Conservation (phyloP, 768 basidiomycete genomes). For the Suillus decipiens region DNA sequence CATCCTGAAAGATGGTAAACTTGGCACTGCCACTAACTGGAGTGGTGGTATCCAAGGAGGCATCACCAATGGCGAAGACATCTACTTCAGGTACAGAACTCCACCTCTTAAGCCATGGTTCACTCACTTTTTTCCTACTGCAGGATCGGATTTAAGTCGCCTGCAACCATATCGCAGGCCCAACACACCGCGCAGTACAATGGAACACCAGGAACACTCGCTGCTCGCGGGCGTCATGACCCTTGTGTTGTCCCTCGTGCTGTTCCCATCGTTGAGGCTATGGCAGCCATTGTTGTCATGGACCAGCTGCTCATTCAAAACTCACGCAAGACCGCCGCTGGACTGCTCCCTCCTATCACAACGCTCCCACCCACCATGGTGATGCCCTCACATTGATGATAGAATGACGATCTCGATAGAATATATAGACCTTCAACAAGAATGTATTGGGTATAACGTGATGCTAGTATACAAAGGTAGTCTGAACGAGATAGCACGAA, state of each 20-base stretch:
- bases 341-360: slow-evolving; percentile 78
- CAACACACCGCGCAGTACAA: slow-evolving; percentile 93
- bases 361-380: slow-evolving; percentile 95
- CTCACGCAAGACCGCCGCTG: slow-evolving; percentile 70
- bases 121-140: slow-evolving; percentile 11
- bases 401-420: slow-evolving; percentile 6
- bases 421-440: slow-evolving; percentile 7
- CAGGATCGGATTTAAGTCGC: slow-evolving; percentile 96
- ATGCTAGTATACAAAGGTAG: slow-evolving; percentile 4
- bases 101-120: slow-evolving; percentile 9
- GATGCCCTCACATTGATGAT: slow-evolving; percentile 48
- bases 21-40: slow-evolving; percentile 92
- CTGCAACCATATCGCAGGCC: slow-evolving; percentile 93
- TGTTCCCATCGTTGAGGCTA: slow-evolving; percentile 96
- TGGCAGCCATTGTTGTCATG: slow-evolving; percentile 96
- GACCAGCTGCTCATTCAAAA: slow-evolving; percentile 92
- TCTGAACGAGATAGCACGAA: slow-evolving; percentile 17
- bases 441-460: slow-evolving; percentile 5
- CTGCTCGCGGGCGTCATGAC: slow-evolving; percentile 92
- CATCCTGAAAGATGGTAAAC: slow-evolving; percentile 62
- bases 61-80: slow-evolving; percentile 95
- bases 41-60: slow-evolving; percentile 98
- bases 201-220: slow-evolving; percentile 84
- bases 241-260: slow-evolving; percentile 97
- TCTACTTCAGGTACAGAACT: slow-evolving; percentile 85